Percentiles rank a stretch among this genome's conserved stretches.
These are phyloP conservation scores for Xenoacremonium recifei DNA, from an alignment of 2,329 filamentous ascomycete genomes.

Conservation along the genomic window DNA sequence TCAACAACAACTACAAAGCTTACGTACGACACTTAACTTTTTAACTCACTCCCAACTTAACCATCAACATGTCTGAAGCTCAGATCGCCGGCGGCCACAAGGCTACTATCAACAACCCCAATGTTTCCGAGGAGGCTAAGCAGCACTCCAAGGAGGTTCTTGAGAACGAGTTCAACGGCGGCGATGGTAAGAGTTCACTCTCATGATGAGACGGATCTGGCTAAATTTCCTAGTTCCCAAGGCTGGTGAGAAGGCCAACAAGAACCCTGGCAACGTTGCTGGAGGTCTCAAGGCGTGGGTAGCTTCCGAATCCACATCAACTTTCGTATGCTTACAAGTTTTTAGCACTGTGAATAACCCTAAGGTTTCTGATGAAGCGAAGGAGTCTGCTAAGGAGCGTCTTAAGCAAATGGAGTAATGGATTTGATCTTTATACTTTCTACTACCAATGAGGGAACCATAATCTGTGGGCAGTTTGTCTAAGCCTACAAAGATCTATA, in stretches of 20 bases:
- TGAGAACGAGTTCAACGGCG: slow-evolving; percentile 47
- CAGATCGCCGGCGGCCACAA: slow-evolving; percentile 58
- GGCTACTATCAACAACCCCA: slow-evolving; percentile 56
- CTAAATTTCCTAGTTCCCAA: slow-evolving; percentile 26
- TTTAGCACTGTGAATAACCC: slow-evolving; percentile 52
- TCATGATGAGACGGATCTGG: background rate
- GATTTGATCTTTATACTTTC: too few species aligned
- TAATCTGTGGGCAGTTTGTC: too few species aligned
- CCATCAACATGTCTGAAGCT: slow-evolving; percentile 45
- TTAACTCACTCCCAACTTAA: slow-evolving; percentile 6
- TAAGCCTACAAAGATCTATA: too few species aligned
- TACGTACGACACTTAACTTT: background rate
- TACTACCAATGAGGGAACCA: too few species aligned
- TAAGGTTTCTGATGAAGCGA: slow-evolving; percentile 55
- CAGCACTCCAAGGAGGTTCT: slow-evolving; percentile 53
- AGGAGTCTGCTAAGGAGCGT: slow-evolving; percentile 52
- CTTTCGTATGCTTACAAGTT: slow-evolving; percentile 16
- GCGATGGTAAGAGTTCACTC: slow-evolving; percentile 24
- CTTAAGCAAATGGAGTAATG: slow-evolving; percentile 32
- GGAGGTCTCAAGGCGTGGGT: slow-evolving; percentile 52
- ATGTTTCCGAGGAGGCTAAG: slow-evolving; percentile 54
- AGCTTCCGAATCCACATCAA: background rate
- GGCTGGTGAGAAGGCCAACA: slow-evolving; percentile 35
- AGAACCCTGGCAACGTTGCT: slow-evolving; percentile 55
- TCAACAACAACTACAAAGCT: slow-evolving; percentile 3